phyloP scores from a whole-genome alignment of 2,329 filamentous ascomycete genomes.

The Onygenales sp. region DNA sequence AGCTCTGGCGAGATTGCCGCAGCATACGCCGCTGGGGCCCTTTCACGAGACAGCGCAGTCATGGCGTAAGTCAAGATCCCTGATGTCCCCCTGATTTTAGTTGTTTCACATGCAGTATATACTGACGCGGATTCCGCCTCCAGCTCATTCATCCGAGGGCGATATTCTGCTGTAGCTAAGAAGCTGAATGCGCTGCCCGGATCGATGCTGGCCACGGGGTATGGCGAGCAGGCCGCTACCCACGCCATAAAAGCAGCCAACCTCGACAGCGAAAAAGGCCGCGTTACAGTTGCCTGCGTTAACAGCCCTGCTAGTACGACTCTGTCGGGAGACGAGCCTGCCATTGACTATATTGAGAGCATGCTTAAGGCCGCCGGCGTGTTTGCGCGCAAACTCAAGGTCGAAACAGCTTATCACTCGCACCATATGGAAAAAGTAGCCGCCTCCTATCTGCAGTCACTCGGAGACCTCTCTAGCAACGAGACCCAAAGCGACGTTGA shows the following conservation, averaged over 20 bases:
- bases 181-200: neutral
- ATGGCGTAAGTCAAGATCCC: neutral
- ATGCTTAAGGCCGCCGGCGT: neutral
- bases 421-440: slow-evolving; percentile 8
- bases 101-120: neutral
- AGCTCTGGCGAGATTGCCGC: slow-evolving; percentile 2
- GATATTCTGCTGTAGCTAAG: slow-evolving; percentile 1
- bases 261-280: neutral
- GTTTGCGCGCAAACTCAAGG: slow-evolving; percentile 3
- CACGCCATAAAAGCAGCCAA: neutral
- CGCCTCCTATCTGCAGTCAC: neutral
- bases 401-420: slow-evolving; percentile 11
- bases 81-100: neutral
- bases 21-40: neutral
- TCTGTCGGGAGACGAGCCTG: slow-evolving; percentile 26
- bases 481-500: neutral
- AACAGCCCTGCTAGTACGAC: slow-evolving; percentile 5
- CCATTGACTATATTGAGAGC: slow-evolving; percentile 18
- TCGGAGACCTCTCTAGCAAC: neutral
- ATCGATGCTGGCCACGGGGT: neutral
- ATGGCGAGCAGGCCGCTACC: neutral
- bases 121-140: neutral
- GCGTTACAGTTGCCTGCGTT: slow-evolving; percentile 8
- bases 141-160: neutral
- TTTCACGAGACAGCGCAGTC: neutral